Base-by-base conservation (phyloP, 345 rosid genomes). In the Triadica sebifera region DNA sequence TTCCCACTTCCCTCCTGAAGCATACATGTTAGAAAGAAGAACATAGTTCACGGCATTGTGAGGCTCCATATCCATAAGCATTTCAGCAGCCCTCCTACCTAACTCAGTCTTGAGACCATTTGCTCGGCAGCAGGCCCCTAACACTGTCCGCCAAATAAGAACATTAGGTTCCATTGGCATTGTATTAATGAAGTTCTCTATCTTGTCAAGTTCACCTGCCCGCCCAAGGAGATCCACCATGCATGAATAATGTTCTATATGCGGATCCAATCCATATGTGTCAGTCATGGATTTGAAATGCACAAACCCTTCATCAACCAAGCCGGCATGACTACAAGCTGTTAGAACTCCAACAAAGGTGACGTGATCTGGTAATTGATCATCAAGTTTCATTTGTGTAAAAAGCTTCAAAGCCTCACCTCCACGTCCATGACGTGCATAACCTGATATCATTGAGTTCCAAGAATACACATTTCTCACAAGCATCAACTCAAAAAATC, bases 371-470 rank as follows among this genome's bases (percentile, higher is more conserved):
- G 93, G 97, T 29, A 74, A 80, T 59, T 84, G 87, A 62, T 90
- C 87, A 38, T 80, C 81, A 57, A 80, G 81, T 84, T 90, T 90
- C 97, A 94, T 90, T 63, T 69, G 72, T 39, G 62, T 81, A 70
- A 92, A 94, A 69, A 88, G 85, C 72, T 83, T 79, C 51, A 92
- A 78, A 77, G 98, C 94, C 75, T 88, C 84, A 43, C 82, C 84
- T 43, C 94, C 96, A n/a, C 77, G 76, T 77, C 97, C 97, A 79
- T 94, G 98, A 61, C 96, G 90, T 63, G 98, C 96, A 77, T 78
- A 88, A 62, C 94, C 98, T 0, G 94, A 89, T 70, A 93, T 89
- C 98, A 93, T 89, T 25, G 97, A 93, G 81, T 92, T 94, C 98
- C 98, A 94, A 2, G 98, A 90, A 81, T 92, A 94, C n/a, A 86